phyloP scores from a whole-genome alignment of 305 asterid genomes.

The Fraxinus baroniana region DNA sequence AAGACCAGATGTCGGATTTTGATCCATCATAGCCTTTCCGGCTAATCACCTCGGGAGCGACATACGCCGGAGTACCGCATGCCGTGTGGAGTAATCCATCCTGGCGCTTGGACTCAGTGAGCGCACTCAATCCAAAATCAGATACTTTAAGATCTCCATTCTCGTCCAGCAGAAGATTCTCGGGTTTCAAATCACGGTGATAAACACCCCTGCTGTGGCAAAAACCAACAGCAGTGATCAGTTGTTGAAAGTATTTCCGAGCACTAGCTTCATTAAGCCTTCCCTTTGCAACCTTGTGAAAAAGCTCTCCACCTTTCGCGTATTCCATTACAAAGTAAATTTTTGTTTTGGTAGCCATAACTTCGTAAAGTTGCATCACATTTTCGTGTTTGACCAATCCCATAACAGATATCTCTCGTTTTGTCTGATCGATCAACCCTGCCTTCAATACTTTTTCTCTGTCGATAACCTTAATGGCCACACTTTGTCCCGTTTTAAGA shows the following conservation, averaged over 20 bases:
- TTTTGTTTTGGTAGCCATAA: constrained; percentile 43
- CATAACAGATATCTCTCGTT: constrained; percentile 44
- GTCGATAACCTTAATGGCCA: constrained; percentile 43
- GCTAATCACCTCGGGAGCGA: constrained; percentile 45
- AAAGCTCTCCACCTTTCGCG: constrained; percentile 47
- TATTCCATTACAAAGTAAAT: constrained; percentile 42
- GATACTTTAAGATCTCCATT: constrained; percentile 39
- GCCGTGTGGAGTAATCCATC: constrained; percentile 46
- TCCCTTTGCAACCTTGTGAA: constrained; percentile 39
- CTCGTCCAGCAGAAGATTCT: constrained; percentile 40
- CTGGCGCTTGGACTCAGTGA: constrained; percentile 32
- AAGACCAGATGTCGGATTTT: constrained; percentile 45
- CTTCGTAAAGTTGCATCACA: constrained; percentile 37
- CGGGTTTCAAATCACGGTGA: constrained; percentile 48
- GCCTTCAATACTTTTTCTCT: constrained; percentile 38
- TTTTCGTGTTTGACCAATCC: constrained; percentile 33
- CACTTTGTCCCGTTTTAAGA: constrained; percentile 35
- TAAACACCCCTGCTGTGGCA: constrained; percentile 43
- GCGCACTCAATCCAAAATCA: constrained; percentile 48
- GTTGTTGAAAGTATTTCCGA: constrained; percentile 41
- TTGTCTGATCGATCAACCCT: constrained; percentile 40
- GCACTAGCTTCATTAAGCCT: constrained; percentile 40
- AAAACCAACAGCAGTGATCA: constrained; percentile 39
- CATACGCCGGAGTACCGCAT: constrained; percentile 49
- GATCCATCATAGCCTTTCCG: constrained; percentile 41